A percentile compares a stretch with the other conserved stretches of the same genome.
phyloP scores from a whole-genome alignment of 2,329 filamentous ascomycete genomes.

The Paramyrothecium roridum region DNA sequence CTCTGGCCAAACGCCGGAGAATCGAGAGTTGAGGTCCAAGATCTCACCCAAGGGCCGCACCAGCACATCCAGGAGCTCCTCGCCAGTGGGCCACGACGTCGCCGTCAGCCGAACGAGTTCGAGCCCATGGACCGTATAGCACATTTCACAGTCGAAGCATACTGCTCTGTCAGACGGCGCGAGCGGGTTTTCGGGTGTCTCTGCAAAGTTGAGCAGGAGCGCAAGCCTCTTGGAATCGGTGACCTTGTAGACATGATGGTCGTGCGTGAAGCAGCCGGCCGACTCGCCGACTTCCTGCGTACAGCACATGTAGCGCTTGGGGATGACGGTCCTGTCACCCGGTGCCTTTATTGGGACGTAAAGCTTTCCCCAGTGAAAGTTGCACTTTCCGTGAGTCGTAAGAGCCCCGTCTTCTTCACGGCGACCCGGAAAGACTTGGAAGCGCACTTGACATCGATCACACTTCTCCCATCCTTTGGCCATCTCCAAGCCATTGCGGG shows the following conservation, averaged over 20 bases:
- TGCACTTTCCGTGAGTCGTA: conserved; percentile 73
- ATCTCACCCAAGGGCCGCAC: conserved; percentile 81
- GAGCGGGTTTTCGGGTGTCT: conserved; percentile 66
- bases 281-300: conserved; percentile 69
- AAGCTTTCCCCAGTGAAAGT: conserved; percentile 73
- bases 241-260: conserved; percentile 85
- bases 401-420: conserved; percentile 73
- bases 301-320: conserved; percentile 75
- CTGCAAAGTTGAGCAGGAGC: conserved; percentile 71
- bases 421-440: conserved; percentile 88
- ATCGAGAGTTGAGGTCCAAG: conserved; percentile 87
- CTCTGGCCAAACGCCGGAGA: conserved; percentile 79
- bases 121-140: conserved; percentile 83
- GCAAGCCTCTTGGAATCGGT: conserved; percentile 74
- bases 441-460: conserved; percentile 80
- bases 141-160: conserved; percentile 96
- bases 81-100: conserved; percentile 78
- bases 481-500: conserved; percentile 61
- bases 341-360: conserved; percentile 56
- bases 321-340: conserved; percentile 53
- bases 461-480: conserved; percentile 82
- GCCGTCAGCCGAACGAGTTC: conserved; percentile 90
- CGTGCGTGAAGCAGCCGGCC: conserved; percentile 66
- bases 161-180: conserved; percentile 59
- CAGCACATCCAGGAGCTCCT: conserved; percentile 75